phyloP scores from a whole-genome alignment of 257 asterid species.

The Ocimum tenuiflorum region DNA sequence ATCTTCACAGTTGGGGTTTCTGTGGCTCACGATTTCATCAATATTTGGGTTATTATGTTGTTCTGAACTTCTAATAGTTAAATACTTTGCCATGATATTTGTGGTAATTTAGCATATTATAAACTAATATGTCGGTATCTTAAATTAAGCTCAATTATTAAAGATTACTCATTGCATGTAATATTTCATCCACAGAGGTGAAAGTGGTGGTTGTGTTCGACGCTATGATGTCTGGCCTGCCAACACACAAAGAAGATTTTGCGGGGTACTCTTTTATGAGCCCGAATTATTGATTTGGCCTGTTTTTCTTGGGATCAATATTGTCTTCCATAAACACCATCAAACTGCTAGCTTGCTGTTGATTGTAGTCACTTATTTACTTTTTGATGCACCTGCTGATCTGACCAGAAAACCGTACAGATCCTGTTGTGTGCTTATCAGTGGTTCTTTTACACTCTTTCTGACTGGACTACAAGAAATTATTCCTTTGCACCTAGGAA shows the following conservation, averaged over 20 bases:
- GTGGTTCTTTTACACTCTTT: no score
- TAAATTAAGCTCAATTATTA: slow-evolving; percentile 10
- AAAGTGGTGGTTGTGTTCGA: slow-evolving; percentile 98
- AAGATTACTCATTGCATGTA: slow-evolving; percentile 15
- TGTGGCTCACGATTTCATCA: not conserved
- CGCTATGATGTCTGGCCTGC: slow-evolving; percentile 89
- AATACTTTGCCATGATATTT: not conserved
- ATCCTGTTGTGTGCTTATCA: no score
- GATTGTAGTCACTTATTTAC: not conserved
- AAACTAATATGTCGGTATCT: not conserved
- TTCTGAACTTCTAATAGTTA: not conserved
- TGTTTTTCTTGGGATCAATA: not conserved
- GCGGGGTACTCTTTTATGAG: slow-evolving; percentile 51
- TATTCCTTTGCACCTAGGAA: no score
- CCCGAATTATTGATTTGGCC: slow-evolving; percentile 5
- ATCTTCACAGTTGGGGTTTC: not conserved
- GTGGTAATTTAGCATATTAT: not conserved
- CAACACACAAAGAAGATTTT: slow-evolving; percentile 76
- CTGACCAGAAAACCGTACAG: no score
- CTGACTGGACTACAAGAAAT: no score
- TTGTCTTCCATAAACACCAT: not conserved
- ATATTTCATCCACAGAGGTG: slow-evolving; percentile 59
- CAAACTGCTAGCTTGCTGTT: not conserved
- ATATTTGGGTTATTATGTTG: slow-evolving; percentile 9
- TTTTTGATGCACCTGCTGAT: no score